Evolutionary conservation across 2,329 filamentous ascomycete species (phyloP).

Genomic region (Colletotrichum sp.): DNA sequence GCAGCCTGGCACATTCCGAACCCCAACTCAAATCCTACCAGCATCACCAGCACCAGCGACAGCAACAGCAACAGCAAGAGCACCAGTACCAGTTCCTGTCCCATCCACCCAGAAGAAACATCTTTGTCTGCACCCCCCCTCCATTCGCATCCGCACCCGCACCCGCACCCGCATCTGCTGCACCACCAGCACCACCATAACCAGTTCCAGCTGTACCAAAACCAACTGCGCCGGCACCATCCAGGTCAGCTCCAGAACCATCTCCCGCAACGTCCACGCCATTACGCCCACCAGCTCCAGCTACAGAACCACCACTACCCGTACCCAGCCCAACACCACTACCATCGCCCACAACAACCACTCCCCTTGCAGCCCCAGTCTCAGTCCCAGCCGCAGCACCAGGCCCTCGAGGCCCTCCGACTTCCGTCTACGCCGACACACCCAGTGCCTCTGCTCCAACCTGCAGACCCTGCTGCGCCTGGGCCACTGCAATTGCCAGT

Average conservation of each 20-base stretch:
- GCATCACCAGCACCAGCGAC: background rate
- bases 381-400: background rate
- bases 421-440: background rate
- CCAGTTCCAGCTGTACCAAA: background rate
- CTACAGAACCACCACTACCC: background rate
- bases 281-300: background rate
- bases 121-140: background rate
- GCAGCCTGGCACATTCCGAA: background rate
- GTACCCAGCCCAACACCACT: background rate
- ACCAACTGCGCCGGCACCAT: background rate
- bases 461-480: background rate
- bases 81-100: background rate
- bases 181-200: background rate
- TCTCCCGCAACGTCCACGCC: background rate
- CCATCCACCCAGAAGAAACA: constrained; percentile 1
- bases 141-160: constrained; percentile 8
- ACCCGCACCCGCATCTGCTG: background rate
- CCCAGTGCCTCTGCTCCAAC: background rate
- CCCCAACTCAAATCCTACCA: background rate
- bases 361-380: background rate
- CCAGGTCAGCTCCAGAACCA: background rate
- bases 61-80: background rate
- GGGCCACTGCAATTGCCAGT: background rate
- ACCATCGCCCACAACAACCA: background rate
- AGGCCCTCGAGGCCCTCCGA: background rate